Conservation (phyloP, 805 yeast species). For the Candida oleophila region DNA sequence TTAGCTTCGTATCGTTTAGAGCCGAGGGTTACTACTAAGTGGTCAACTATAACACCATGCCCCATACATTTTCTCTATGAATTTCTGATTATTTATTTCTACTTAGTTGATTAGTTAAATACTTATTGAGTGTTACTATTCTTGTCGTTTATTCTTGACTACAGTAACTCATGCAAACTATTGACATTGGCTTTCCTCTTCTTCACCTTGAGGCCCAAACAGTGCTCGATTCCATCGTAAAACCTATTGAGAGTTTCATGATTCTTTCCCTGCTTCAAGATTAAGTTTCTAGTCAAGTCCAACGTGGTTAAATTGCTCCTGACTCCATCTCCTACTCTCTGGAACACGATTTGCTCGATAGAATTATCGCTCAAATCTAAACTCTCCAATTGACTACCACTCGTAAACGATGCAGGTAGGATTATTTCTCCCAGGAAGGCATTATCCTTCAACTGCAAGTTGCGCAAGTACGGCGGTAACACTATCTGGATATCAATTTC, state of each 20-base stretch:
- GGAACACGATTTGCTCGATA: slow-evolving; percentile 14
- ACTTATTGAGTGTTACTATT: no score
- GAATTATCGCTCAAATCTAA: slow-evolving; percentile 18
- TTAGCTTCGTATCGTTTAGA: no score
- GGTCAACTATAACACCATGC: no score
- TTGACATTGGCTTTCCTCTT: slow-evolving; percentile 25
- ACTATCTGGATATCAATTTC: not conserved
- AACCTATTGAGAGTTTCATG: slow-evolving; percentile 18
- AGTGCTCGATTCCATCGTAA: slow-evolving; percentile 20
- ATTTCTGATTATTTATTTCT: no score
- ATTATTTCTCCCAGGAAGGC: not conserved
- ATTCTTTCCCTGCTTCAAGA: slow-evolving; percentile 12
- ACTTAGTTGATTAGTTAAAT: no score
- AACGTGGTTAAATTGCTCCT: slow-evolving; percentile 14
- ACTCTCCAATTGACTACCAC: not conserved
- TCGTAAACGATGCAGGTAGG: not conserved
- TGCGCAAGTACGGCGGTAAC: slow-evolving; percentile 1
- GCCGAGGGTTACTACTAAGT: no score
- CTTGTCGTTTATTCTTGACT: no score
- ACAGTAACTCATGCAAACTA: slow-evolving; percentile 24
- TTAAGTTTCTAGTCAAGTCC: slow-evolving; percentile 18
- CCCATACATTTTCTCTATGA: no score
- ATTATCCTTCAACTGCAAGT: slow-evolving; percentile 1
- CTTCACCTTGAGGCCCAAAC: slow-evolving; percentile 19
- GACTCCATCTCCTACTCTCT: not conserved